Conservation (phyloP, 768 basidiomycete species). For the Collybia sordida region DNA sequence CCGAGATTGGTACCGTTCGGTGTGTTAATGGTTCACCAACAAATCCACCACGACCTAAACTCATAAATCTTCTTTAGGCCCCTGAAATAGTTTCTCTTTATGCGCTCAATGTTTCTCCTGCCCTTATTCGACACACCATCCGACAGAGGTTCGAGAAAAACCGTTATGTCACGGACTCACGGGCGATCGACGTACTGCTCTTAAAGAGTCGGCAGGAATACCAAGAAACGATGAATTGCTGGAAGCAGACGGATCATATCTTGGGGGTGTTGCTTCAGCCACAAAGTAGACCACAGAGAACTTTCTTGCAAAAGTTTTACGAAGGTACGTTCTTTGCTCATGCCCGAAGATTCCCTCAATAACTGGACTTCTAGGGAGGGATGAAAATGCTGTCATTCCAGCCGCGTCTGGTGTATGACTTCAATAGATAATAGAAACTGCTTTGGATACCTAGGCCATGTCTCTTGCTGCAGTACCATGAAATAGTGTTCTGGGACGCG, state of each 20-base stretch:
- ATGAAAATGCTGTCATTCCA: constrained; percentile 70
- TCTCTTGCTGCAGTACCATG: too few relatives aligned
- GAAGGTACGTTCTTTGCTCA: constrained; percentile 54
- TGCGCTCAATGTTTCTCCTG: constrained; percentile 76
- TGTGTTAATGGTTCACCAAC: constrained; percentile 37
- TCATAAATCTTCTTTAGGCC: constrained; percentile 50
- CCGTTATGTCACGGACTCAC: constrained; percentile 76
- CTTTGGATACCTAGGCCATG: too few relatives aligned
- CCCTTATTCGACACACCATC: constrained; percentile 76
- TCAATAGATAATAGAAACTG: neutral
- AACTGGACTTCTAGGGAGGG: constrained; percentile 51
- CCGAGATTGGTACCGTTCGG: constrained; percentile 91
- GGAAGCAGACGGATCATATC: constrained; percentile 87
- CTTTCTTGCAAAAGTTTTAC: constrained; percentile 84
- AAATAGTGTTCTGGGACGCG: too few relatives aligned
- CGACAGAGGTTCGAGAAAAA: constrained; percentile 87
- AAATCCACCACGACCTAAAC: neutral
- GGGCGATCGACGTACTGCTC: constrained; percentile 82
- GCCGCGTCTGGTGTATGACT: constrained; percentile 55
- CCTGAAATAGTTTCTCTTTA: constrained; percentile 87
- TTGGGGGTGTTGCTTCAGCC: constrained; percentile 65
- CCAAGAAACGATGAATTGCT: constrained; percentile 93
- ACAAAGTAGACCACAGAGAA: constrained; percentile 41
- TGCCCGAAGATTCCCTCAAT: constrained; percentile 1
- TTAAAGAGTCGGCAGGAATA: constrained; percentile 85